Evolutionary conservation across 2,329 filamentous ascomycete species (phyloP).

Genomic region (Clonostachys rosea): DNA sequence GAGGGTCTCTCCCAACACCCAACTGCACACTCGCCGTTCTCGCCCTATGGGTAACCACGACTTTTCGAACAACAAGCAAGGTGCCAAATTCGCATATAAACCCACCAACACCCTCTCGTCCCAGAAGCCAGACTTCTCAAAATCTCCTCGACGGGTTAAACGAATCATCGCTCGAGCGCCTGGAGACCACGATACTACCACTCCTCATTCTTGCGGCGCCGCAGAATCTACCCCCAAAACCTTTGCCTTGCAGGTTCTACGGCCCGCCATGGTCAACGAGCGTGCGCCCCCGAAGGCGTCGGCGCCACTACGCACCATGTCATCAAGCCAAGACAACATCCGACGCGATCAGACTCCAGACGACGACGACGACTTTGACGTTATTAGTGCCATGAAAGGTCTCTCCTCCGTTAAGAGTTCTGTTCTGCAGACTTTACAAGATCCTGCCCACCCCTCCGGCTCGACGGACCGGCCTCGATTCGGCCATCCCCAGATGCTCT

Average conservation of each 20-base stretch:
- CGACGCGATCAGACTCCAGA: constrained; percentile 18
- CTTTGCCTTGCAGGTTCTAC: background rate
- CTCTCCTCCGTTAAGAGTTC: background rate
- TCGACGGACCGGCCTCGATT: constrained; percentile 16
- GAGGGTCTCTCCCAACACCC: background rate
- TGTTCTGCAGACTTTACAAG: constrained; percentile 14
- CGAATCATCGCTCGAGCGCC: background rate
- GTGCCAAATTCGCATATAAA: constrained; percentile 4
- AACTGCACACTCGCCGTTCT: background rate
- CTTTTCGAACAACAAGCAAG: constrained; percentile 2
- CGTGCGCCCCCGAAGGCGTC: constrained; percentile 38
- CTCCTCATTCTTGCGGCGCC: background rate
- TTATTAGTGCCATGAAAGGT: constrained; percentile 20
- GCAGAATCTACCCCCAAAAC: constrained; percentile 2
- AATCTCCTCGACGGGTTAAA: constrained; percentile 1
- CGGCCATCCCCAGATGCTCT: constrained; percentile 34
- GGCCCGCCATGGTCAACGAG: constrained; percentile 38
- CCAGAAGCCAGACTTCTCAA: constrained; percentile 5
- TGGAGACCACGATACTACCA: background rate
- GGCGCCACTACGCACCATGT: constrained; percentile 23
- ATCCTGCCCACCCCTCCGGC: constrained; percentile 1
- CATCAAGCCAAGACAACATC: constrained; percentile 18
- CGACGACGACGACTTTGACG: constrained; percentile 20
- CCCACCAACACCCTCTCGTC: constrained; percentile 7
- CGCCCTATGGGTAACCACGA: background rate